Percentiles rank a stretch among this genome's conserved stretches.
phyloP scores from a whole-genome alignment of 345 rosid genomes.

The Citrus reticulata region DNA sequence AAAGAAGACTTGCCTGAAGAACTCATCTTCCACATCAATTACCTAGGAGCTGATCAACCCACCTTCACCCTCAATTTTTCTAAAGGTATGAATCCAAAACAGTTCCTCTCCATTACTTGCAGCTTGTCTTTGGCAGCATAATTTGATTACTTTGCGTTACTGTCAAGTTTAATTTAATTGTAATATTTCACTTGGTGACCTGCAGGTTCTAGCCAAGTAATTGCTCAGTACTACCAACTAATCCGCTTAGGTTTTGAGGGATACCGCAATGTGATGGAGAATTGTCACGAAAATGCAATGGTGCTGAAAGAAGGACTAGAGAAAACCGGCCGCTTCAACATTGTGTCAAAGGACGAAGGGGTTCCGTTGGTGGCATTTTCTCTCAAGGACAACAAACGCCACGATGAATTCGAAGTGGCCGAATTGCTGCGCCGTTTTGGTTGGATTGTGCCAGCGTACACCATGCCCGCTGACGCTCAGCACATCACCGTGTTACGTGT shows the following conservation, averaged over 20 bases:
- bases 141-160: too few species aligned
- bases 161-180: too few species aligned
- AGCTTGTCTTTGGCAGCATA: not conserved
- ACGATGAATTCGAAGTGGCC: slow-evolving; percentile 73
- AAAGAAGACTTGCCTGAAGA: slow-evolving; percentile 86
- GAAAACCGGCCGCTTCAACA: slow-evolving; percentile 62
- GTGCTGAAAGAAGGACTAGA: slow-evolving; percentile 74
- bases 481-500: slow-evolving; percentile 90
- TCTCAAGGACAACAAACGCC: slow-evolving; percentile 60
- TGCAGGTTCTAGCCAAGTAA: slow-evolving; percentile 72
- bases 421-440: slow-evolving; percentile 87
- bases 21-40: slow-evolving; percentile 90
- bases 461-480: slow-evolving; percentile 88
- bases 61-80: slow-evolving; percentile 97
- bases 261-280: slow-evolving; percentile 86
- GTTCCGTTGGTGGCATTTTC: slow-evolving; percentile 93
- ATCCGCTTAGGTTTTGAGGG: slow-evolving; percentile 88
- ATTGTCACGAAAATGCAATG: slow-evolving; percentile 67
- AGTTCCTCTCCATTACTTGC: not conserved
- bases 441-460: slow-evolving; percentile 92
- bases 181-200: not conserved
- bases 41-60: slow-evolving; percentile 93
- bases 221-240: slow-evolving; percentile 90
- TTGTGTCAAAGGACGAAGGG: slow-evolving; percentile 80
- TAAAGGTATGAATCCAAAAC: slow-evolving; percentile 37